These are phyloP conservation scores for Tylopilus balloui DNA, from an alignment of 768 basidiomycete genomes.

Conservation along the genomic window DNA sequence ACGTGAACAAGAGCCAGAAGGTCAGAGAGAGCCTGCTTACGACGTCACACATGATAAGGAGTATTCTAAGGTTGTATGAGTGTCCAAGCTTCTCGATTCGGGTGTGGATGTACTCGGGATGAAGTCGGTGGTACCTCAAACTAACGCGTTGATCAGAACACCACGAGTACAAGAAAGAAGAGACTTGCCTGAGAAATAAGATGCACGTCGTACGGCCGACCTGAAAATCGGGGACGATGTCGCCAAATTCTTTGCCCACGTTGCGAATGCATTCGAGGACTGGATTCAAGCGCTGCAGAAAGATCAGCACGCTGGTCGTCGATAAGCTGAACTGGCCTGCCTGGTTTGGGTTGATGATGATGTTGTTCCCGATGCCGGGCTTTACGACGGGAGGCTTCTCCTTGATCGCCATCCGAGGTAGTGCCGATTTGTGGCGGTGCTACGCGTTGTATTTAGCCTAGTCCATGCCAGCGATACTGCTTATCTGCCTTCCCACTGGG, in stretches of 20 bases:
- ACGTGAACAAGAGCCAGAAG: background rate
- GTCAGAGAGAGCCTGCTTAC: constrained; percentile 44
- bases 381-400: constrained; percentile 54
- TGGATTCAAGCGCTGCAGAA: constrained; percentile 73
- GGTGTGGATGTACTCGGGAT: constrained; percentile 93
- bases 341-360: constrained; percentile 60
- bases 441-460: too few relatives aligned
- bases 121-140: constrained; percentile 89
- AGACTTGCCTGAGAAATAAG: constrained; percentile 75
- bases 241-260: constrained; percentile 91
- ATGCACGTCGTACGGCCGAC: constrained; percentile 93
- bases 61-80: constrained; percentile 76
- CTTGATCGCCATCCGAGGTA: background rate
- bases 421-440: constrained; percentile 12
- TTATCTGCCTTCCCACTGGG: too few relatives aligned
- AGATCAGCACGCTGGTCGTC: background rate
- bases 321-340: constrained; percentile 27
- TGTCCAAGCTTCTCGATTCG: constrained; percentile 84
- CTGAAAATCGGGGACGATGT: constrained; percentile 92
- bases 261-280: constrained; percentile 83
- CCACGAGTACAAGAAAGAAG: background rate
- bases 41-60: constrained; percentile 88
- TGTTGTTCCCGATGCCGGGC: constrained; percentile 59
- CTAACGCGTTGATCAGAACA: constrained; percentile 37
- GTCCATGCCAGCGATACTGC: too few relatives aligned